Conservation (phyloP, 75 land plant genomes). For the Pinus albicaulis region DNA sequence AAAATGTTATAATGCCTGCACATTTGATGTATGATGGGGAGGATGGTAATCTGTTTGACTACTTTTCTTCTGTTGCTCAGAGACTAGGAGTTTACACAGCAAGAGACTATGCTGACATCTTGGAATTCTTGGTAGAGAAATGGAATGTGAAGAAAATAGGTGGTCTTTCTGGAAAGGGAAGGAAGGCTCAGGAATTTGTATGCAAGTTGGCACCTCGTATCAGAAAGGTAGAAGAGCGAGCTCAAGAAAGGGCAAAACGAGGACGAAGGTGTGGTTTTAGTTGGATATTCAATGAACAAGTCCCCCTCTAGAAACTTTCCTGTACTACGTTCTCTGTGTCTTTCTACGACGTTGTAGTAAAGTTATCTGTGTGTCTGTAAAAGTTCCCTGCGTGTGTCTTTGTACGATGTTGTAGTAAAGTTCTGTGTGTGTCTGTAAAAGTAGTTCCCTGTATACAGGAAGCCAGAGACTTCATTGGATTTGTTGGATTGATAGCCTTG, state of each 20-base stretch:
- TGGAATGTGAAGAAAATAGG: conserved; percentile 44
- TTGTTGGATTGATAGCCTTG: too few species aligned
- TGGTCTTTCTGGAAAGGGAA: conserved; percentile 48
- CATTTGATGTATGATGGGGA: conserved; percentile 61
- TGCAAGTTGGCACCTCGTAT: conserved; percentile 40
- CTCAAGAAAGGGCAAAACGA: conserved; percentile 30
- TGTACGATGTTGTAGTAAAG: too few species aligned
- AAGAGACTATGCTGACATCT: conserved; percentile 50
- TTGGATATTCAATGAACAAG: conserved; percentile 51
- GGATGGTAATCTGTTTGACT: conserved; percentile 43
- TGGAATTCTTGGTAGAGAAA: conserved; percentile 48
- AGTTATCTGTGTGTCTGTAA: too few species aligned
- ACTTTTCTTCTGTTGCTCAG: conserved; percentile 55
- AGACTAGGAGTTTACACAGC: conserved; percentile 59
- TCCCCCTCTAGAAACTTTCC: conserved; percentile 13
- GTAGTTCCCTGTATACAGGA: too few species aligned
- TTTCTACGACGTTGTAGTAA: accelerated
- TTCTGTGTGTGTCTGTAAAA: too few species aligned
- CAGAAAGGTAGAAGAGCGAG: conserved; percentile 46
- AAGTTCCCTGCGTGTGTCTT: too few species aligned
- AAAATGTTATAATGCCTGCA: conserved; percentile 55
- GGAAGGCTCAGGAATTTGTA: conserved; percentile 50
- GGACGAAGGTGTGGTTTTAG: conserved; percentile 27
- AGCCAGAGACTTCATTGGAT: too few species aligned
- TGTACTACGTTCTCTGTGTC: too few species aligned